These are phyloP conservation scores for Haplosporangium sp. DNA, from an alignment of 371 early-diverging fungal genomes.

Conservation along the genomic window DNA sequence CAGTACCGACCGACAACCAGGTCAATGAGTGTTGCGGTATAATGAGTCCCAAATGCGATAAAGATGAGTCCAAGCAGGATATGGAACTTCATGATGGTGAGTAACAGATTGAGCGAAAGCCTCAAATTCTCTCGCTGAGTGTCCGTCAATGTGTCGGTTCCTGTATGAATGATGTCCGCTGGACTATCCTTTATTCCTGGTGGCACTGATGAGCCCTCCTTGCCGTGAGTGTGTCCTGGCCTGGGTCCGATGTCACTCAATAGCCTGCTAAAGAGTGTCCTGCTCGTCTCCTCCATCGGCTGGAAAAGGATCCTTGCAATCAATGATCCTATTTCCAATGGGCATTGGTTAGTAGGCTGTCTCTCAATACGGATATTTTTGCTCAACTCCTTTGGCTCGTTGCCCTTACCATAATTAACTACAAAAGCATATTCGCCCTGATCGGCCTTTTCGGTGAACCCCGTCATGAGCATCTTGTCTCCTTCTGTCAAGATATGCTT, in stretches of 20 bases:
- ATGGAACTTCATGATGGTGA: conserved; percentile 80
- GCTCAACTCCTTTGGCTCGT: neutral
- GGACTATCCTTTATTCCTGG: conserved; percentile 2
- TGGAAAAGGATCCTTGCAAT: conserved; percentile 91
- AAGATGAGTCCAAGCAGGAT: conserved; percentile 83
- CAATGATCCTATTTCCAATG: conserved; percentile 74
- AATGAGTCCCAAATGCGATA: conserved; percentile 86
- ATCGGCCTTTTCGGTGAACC: conserved; percentile 63
- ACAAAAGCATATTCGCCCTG: conserved; percentile 91
- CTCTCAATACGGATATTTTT: too few species aligned
- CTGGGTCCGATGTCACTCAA: conserved; percentile 38
- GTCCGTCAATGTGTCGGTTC: conserved; percentile 9
- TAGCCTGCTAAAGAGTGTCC: conserved; percentile 83
- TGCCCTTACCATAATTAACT: conserved; percentile 78
- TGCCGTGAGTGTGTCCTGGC: neutral
- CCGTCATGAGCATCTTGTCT: conserved; percentile 89
- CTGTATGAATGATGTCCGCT: neutral
- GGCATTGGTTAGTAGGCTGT: neutral
- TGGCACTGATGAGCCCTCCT: neutral
- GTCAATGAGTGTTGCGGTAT: conserved; percentile 78
- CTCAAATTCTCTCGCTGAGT: conserved; percentile 28
- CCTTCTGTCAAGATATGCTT: conserved; percentile 96
- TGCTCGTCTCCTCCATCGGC: conserved; percentile 92
- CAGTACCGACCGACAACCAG: conserved; percentile 76
- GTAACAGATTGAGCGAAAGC: conserved; percentile 67